Conservation (phyloP, 495 filamentous ascomycete genomes). For the Hyaloscypha bicolor region DNA sequence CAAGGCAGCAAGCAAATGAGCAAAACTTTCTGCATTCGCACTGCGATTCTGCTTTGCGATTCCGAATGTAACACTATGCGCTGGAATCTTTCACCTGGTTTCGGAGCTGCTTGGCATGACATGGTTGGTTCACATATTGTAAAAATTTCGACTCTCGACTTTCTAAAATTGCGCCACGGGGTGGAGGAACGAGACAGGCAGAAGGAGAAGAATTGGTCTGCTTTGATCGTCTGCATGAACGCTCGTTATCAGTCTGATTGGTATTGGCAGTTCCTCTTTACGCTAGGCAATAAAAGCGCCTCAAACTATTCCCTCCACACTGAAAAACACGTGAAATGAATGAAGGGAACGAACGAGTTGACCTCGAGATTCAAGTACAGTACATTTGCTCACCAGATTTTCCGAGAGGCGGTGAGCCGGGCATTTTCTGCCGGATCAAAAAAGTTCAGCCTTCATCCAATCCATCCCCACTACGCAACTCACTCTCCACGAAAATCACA, state of each 20-base stretch:
- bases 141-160: conserved; percentile 27
- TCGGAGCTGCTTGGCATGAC: conserved; percentile 20
- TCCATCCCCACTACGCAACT: not conserved
- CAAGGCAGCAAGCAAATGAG: not conserved
- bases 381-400: no score
- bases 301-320: not conserved
- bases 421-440: conserved; percentile 8
- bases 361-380: not conserved
- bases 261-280: conserved; percentile 22
- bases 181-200: not conserved
- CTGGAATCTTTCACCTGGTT: conserved; percentile 18
- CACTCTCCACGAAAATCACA: not conserved
- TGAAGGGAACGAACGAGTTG: not conserved
- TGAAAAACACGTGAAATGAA: not conserved
- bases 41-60: conserved; percentile 25
- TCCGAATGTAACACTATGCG: conserved; percentile 34
- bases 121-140: conserved; percentile 21
- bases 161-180: conserved; percentile 29
- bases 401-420: not conserved
- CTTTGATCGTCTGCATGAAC: conserved; percentile 26
- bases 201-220: conserved; percentile 7
- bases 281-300: conserved; percentile 30
- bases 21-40: conserved; percentile 22
- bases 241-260: conserved; percentile 27
- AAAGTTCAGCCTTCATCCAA: conserved; percentile 1